These are phyloP conservation scores for Tetraselmis striata DNA, from an alignment of 139 green algal genomes.

Conservation along the genomic window DNA sequence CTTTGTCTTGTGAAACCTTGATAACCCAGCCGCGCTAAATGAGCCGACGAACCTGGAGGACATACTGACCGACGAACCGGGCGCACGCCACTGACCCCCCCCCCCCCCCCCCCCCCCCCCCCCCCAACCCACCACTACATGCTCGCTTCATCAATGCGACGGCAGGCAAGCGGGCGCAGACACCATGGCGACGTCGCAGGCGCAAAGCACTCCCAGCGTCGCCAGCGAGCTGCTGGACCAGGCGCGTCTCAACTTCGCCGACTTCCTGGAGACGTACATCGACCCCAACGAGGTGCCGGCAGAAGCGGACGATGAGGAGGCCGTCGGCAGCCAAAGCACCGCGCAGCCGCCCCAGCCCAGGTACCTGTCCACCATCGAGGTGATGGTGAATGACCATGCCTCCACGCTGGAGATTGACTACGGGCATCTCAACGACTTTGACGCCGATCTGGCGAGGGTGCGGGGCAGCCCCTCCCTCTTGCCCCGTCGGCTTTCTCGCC, in stretches of 20 bases:
- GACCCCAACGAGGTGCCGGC: background rate
- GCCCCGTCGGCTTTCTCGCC: background rate
- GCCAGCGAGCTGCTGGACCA: background rate
- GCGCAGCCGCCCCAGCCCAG: conserved; percentile 9
- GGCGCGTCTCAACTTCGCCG: conserved; percentile 9
- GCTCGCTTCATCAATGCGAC: too few species aligned
- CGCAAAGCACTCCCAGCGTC: background rate
- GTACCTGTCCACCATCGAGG: conserved; percentile 26
- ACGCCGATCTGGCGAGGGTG: conserved; percentile 49
- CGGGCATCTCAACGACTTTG: conserved; percentile 57
- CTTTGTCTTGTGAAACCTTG: too few species aligned
- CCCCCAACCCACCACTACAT: too few species aligned
- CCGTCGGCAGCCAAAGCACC: background rate
- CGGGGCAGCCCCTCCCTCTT: conserved; percentile 38
- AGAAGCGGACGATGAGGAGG: background rate
- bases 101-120: too few species aligned
- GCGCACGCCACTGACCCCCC: too few species aligned
- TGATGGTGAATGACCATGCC: conserved; percentile 6
- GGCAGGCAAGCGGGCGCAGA: too few species aligned
- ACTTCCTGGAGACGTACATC: conserved; percentile 21
- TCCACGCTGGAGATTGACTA: conserved; percentile 76
- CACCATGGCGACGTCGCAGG: background rate
- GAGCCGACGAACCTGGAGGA: too few species aligned
- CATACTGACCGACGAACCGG: too few species aligned
- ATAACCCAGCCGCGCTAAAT: too few species aligned